These are phyloP conservation scores for Candida khao-thaluensis DNA, from an alignment of 805 yeast species.

Conservation along the genomic window DNA sequence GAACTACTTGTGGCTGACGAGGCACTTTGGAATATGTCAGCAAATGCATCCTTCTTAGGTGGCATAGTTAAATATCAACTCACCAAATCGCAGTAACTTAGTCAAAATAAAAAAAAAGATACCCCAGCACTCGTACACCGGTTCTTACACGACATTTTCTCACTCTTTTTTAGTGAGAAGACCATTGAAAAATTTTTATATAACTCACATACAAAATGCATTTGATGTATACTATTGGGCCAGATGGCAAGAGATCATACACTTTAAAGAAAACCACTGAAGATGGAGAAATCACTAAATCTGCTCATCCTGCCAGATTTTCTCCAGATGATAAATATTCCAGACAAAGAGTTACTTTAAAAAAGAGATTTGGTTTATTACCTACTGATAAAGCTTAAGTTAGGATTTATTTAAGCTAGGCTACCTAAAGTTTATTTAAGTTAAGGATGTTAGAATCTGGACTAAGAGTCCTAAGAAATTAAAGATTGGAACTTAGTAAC, in stretches of 20 bases:
- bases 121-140: too few species aligned
- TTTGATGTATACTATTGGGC: slow-evolving; percentile 95
- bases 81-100: too few species aligned
- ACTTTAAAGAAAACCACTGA: slow-evolving; percentile 82
- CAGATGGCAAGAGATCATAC: slow-evolving; percentile 94
- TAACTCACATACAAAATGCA: slow-evolving; percentile 59
- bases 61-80: slow-evolving; percentile 17
- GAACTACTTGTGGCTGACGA: neutral
- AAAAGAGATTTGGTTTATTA: slow-evolving; percentile 87
- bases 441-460: too few species aligned
- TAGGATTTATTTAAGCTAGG: too few species aligned
- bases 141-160: too few species aligned
- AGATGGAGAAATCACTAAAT: slow-evolving; percentile 91
- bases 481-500: too few species aligned
- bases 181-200: slow-evolving; percentile 7
- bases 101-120: too few species aligned
- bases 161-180: slow-evolving; percentile 1
- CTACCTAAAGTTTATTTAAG: too few species aligned
- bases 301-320: slow-evolving; percentile 99
- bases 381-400: slow-evolving; percentile 48
- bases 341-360: slow-evolving; percentile 96
- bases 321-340: slow-evolving; percentile 99
- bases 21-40: slow-evolving; percentile 41
- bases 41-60: slow-evolving; percentile 46
- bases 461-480: neutral